Conservation (phyloP, 805 yeast genomes). For the Yarrowia sp. region DNA sequence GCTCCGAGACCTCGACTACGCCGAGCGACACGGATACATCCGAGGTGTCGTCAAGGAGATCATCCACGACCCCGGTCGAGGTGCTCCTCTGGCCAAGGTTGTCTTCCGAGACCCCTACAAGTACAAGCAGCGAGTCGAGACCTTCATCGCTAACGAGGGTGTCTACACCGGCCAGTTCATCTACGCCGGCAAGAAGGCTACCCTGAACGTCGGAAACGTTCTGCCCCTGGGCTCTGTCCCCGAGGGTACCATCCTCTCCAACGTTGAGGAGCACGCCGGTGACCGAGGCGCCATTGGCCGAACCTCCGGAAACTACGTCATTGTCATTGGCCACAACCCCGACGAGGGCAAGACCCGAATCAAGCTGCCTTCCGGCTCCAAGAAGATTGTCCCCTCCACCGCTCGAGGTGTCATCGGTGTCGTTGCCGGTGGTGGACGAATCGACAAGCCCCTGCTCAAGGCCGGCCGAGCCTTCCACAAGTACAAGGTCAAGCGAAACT, state of each 20-base stretch:
- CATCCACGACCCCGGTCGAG: conserved; percentile 99
- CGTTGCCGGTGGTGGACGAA: conserved; percentile 99
- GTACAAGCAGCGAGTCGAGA: conserved; percentile 97
- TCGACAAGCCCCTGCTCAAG: conserved; percentile 98
- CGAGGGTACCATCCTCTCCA: conserved; percentile 98
- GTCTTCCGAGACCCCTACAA: conserved; percentile 99
- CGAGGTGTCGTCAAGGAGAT: conserved; percentile 99
- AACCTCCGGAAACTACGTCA: conserved; percentile 99
- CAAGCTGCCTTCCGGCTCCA: conserved; percentile 98
- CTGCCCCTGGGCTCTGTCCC: conserved; percentile 96
- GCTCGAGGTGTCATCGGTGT: conserved; percentile 99
- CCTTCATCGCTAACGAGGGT: conserved; percentile 99
- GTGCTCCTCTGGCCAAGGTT: conserved; percentile 99
- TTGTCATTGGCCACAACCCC: conserved; percentile 98
- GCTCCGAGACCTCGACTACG: conserved; percentile 97
- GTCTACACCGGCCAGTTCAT: conserved; percentile 99
- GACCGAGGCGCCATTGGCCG: conserved; percentile 99
- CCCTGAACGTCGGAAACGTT: conserved; percentile 90
- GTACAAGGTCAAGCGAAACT: conserved; percentile 99
- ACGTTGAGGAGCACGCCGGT: conserved; percentile 98
- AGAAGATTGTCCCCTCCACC: conserved; percentile 90
- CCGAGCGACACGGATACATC: conserved; percentile 99
- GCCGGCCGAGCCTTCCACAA: conserved; percentile 99
- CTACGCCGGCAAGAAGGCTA: conserved; percentile 98
- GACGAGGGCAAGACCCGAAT: conserved; percentile 99